Evolutionary conservation across 176 grass and related monocot genomes (phyloP), one percentile per base, ranked within the genome.

Genomic region (Triticum turgidum): DNA sequence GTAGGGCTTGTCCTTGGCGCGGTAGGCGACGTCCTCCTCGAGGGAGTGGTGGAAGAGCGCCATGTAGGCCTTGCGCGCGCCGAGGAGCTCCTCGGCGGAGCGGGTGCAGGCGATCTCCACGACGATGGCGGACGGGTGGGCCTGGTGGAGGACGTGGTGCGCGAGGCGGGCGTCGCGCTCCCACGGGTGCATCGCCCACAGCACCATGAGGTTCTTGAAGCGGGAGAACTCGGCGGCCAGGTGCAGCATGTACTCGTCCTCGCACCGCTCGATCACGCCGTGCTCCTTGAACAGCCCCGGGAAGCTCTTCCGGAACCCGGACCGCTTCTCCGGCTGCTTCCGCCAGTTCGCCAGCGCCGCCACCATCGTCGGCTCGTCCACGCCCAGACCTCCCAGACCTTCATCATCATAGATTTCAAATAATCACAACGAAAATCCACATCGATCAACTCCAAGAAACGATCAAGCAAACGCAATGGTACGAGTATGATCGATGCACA

Each of bases 161-260:
- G 87, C 88, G 49, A 95, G 91, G 8, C 82, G 84, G 0, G 97
- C 97, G 82, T 98, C 97, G 71, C 94, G 92, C 85, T 98, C 97
- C 87, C 94, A 95, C 33, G 92, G 97, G 90, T 96, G 97, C 97
- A 90, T 98, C 29, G 92, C 92, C 97, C 94, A 98, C 49, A 91
- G 70, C 88, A 98, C 94, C 81, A 87, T 84, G 20, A 98, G 80
- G 77, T 98, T 78, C 92, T 96, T 93, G 80, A 98, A 98, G 11
- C 97, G 92, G 3, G 90, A 85, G 84, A 98, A 98, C 80, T 98
- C 97, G 14, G 82, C 58, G n/a, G 90, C 42, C 3, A 94, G 91
- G 80, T 80, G 85, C 2, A 81, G 79, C 70, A 98, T 47, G 84
- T 86, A 93, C 69, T 86, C 90, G 37, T 98, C 93, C 87, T 94